Base-by-base conservation (phyloP, 108 stramenopile genomes). In the Ochromonas danica region DNA sequence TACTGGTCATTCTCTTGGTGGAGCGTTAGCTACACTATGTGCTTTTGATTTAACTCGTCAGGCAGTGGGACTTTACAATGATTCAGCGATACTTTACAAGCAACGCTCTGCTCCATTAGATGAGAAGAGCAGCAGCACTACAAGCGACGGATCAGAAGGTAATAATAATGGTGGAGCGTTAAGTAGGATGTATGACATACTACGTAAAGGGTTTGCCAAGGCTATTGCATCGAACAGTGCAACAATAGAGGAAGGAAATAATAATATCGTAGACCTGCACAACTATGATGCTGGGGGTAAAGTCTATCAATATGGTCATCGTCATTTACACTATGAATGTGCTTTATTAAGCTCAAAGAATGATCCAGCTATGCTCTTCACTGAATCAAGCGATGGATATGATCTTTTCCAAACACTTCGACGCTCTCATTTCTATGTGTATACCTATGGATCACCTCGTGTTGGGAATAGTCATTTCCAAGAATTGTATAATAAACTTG, bases 1-100 rank as follows among this genome's bases (percentile, higher is more conserved):
- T 36, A 31, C 30, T 6, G 63, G 63, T 67, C 63, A 67, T 67
- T 67, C 63, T 10, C 63, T 67, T 25, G 63, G 63, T 31, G 63
- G 63, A 6, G 63, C 63, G 3, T 33, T 67, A 10, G 63, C 63
- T 25, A 67, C 63, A 36, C 6, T 67, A 36, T 67, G 17, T 10
- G 31, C 63, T 6, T 67, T 67, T 67, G 63, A 67, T 67, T 33
- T 67, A 25, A 10, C 63, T 10, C 63, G 63, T 67, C 3, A 14
- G 6, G 14, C 14, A 28, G 63, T 25, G 3, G 63, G 63, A 28
- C 6, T 35, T 17, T 57, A 57, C 51, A 57, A 10, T 10, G 10
- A 17, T 57, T 22, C 51, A 17, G 17, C 51, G 51, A 10, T 22
- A 22, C 22, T 17, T 10, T 22, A 22, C 10, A 10, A 57, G 51